phyloP scores from a whole-genome alignment of 495 filamentous ascomycete species.

The Podospora anserina region DNA sequence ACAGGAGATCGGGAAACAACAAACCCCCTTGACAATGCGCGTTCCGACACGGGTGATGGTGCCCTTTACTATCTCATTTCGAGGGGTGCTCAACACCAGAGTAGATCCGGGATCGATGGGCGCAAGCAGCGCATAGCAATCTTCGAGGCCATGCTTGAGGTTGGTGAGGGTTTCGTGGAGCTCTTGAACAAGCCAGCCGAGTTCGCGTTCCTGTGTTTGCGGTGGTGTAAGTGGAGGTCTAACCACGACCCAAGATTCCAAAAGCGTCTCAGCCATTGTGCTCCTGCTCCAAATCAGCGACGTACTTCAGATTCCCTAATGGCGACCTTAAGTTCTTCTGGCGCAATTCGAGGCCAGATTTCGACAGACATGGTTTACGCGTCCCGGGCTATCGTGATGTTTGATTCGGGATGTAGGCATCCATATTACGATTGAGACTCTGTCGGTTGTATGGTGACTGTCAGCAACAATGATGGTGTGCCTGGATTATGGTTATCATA shows the following conservation, averaged over 20 bases:
- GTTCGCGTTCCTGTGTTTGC: conserved; percentile 63
- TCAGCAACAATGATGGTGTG: neutral
- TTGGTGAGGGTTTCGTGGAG: conserved; percentile 73
- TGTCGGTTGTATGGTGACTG: neutral
- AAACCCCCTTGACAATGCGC: conserved; percentile 70
- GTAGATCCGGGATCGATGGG: conserved; percentile 81
- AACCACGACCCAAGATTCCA: conserved; percentile 38
- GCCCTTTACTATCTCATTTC: conserved; percentile 88
- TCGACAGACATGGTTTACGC: conserved; percentile 63
- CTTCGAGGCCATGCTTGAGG: conserved; percentile 79
- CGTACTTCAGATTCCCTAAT: conserved; percentile 67
- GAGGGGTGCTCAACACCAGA: conserved; percentile 79
- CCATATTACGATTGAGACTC: conserved; percentile 28
- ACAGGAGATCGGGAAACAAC: conserved; percentile 26
- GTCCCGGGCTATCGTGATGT: conserved; percentile 19
- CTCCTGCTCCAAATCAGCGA: neutral
- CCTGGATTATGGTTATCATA: conserved; percentile 1
- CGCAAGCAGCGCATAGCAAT: conserved; percentile 79
- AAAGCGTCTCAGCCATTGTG: conserved; percentile 8
- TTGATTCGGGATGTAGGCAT: conserved; percentile 29
- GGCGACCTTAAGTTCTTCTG: conserved; percentile 60
- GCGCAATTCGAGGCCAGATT: conserved; percentile 69
- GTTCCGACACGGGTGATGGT: conserved; percentile 79
- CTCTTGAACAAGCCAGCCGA: conserved; percentile 80
- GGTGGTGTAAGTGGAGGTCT: conserved; percentile 12